Percentiles rank a stretch among this genome's conserved stretches.
phyloP scores from a whole-genome alignment of 1,284 basidiomycete species.

The Moesziomyces sp. region DNA sequence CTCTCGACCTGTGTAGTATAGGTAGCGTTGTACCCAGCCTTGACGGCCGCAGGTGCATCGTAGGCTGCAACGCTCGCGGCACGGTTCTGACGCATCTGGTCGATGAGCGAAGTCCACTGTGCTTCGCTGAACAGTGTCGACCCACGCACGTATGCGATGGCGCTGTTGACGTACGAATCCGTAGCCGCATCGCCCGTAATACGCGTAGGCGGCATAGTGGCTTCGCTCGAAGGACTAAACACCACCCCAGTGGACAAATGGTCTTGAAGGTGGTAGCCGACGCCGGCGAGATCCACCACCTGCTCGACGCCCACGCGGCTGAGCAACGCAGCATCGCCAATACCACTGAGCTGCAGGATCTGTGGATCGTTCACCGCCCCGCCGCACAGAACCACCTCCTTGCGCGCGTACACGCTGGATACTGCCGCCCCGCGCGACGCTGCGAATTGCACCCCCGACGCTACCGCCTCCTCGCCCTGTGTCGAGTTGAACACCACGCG shows the following conservation, averaged over 20 bases:
- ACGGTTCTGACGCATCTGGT: constrained; percentile 14
- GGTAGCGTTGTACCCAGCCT: constrained; percentile 76
- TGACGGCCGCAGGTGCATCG: constrained; percentile 72
- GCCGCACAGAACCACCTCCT: constrained; percentile 70
- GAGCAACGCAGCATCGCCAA: constrained; percentile 73
- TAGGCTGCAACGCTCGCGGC: constrained; percentile 68
- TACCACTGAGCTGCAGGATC: constrained; percentile 70
- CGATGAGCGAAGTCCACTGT: constrained; percentile 25
- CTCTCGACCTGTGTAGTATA: constrained; percentile 72
- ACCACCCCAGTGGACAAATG: constrained; percentile 53
- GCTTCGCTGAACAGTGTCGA: constrained; percentile 71
- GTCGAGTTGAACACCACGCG: constrained; percentile 73
- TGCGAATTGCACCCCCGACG: constrained; percentile 72
- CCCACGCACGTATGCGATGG: constrained; percentile 76
- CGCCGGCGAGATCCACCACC: constrained; percentile 66
- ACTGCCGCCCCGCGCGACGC: neutral
- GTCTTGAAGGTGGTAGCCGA: constrained; percentile 69
- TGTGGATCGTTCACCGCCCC: constrained; percentile 70
- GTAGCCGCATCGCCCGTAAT: constrained; percentile 69
- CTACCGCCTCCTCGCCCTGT: constrained; percentile 68
- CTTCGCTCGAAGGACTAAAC: constrained; percentile 47
- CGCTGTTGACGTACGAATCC: constrained; percentile 77
- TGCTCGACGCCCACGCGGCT: constrained; percentile 52
- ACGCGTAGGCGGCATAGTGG: constrained; percentile 62
- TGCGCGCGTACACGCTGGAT: constrained; percentile 62